phyloP scores from a whole-genome alignment of 23 red algal species.

The Gracilariopsis chorda region DNA sequence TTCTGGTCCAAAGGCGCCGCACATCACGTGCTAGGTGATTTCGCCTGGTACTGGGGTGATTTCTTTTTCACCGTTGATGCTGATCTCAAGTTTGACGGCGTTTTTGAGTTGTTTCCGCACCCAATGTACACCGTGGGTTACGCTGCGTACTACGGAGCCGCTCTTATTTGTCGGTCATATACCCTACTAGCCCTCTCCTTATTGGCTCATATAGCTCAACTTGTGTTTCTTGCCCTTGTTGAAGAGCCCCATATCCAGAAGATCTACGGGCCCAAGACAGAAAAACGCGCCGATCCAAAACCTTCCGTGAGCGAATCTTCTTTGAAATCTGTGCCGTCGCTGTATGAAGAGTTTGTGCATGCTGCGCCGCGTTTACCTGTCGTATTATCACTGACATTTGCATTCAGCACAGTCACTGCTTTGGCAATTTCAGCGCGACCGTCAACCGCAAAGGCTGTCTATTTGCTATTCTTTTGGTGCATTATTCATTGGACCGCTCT shows the following conservation, averaged over 20 bases:
- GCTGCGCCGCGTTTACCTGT: constrained; percentile 21
- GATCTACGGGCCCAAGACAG: constrained; percentile 55
- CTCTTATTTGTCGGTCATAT: constrained; percentile 77
- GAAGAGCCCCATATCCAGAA: constrained; percentile 97
- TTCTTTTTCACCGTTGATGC: constrained; percentile 94
- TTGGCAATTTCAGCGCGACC: constrained; percentile 6
- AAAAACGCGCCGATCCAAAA: neutral
- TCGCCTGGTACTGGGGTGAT: constrained; percentile 99
- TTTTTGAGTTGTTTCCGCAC: constrained; percentile 97
- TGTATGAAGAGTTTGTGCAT: constrained; percentile 19
- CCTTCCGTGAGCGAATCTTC: neutral
- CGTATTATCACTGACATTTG: neutral
- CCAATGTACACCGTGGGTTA: constrained; percentile 99
- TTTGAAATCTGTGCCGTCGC: neutral
- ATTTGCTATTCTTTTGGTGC: constrained; percentile 2
- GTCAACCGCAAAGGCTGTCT: neutral
- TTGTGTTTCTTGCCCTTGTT: constrained; percentile 83
- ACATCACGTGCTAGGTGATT: constrained; percentile 91
- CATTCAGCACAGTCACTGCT: neutral
- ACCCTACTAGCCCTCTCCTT: constrained; percentile 76
- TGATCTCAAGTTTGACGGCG: constrained; percentile 90
- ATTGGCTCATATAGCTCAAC: constrained; percentile 80
- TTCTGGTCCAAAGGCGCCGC: constrained; percentile 84
- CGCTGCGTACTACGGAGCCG: constrained; percentile 89
- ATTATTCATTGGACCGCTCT: constrained; percentile 75